Evolutionary conservation across 495 filamentous ascomycete genomes (phyloP), one percentile per base, ranked within the genome.

Genomic region (Penicillium daleae): DNA sequence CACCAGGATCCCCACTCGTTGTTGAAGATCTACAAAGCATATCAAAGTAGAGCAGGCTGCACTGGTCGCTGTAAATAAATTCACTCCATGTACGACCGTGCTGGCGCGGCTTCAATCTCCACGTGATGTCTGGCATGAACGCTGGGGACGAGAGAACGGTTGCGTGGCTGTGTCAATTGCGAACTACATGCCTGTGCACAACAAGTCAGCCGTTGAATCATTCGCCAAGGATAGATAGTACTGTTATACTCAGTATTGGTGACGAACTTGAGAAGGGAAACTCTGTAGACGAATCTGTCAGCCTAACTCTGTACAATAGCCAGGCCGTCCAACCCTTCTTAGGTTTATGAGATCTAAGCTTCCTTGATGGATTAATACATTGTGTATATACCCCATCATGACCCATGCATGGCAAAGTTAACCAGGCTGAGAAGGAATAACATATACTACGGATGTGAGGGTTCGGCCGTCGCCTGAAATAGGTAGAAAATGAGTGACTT

Each of bases 1-100:
- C 31, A 32, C 51, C 51, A 13, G 46, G 46, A 50, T 54, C 51
- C 51, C 51, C 51, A 54, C 51, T 54, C 29, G 8, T 54, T n/a
- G 15, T 54, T 54, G 15, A 54, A 22, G 51, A 54, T 54, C 31
- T 15, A 52, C 49, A 52, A n/a, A 19, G 39, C 27, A 26, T 10
- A 26, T 48, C 44, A 26, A 26, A 26, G 4, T 26, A 48, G 15
- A 52, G n/a, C 27, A 4, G 15, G 50, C 32, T 31, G 15, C 9
- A 13, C 27, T 52, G 50, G 50, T 29, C 27, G 50, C 21, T 46
- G 42, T 1, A 35, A 35, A 39, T 39, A 6, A 33, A 52, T 33
- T 8, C 7, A 6, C 27, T 33, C 8, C 27, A 33, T 32, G 17
- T 33, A 33, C 50, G 19, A 33, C 29, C 13, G 6, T 53, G 17